These are phyloP conservation scores for Pseudogymnoascus sp. DNA, from an alignment of 2,329 filamentous ascomycete species.

Conservation along the genomic window DNA sequence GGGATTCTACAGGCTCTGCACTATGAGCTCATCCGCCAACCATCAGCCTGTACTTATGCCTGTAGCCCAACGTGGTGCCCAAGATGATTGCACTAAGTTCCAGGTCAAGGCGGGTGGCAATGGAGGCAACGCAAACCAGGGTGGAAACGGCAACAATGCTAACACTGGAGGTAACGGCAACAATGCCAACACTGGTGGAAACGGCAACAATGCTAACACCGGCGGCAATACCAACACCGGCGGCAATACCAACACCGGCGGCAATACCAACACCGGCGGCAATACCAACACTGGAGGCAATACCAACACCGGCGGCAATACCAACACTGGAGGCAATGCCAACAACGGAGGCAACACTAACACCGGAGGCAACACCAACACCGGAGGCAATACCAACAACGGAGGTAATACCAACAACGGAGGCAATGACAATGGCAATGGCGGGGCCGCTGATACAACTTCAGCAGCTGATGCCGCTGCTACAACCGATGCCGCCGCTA, in stretches of 20 bases:
- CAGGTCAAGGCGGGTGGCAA: conserved; percentile 23
- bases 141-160: conserved; percentile 3
- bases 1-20: conserved; percentile 37
- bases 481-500: conserved; percentile 10
- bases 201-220: neutral
- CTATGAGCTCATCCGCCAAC: conserved; percentile 34
- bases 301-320: conserved; percentile 7
- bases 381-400: neutral
- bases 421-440: neutral
- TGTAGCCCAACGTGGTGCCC: conserved; percentile 36
- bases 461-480: conserved; percentile 1
- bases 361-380: neutral
- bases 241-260: neutral
- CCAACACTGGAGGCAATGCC: conserved; percentile 14
- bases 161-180: neutral
- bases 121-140: conserved; percentile 13
- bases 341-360: conserved; percentile 19
- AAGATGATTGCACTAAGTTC: conserved; percentile 39
- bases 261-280: neutral
- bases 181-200: neutral
- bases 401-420: neutral
- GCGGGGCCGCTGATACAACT: too few species aligned
- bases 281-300: too few species aligned
- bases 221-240: neutral
- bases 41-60: conserved; percentile 37